Evolutionary conservation across 345 rosid genomes (phyloP).

Genomic region (Pelargonium nanum): DNA sequence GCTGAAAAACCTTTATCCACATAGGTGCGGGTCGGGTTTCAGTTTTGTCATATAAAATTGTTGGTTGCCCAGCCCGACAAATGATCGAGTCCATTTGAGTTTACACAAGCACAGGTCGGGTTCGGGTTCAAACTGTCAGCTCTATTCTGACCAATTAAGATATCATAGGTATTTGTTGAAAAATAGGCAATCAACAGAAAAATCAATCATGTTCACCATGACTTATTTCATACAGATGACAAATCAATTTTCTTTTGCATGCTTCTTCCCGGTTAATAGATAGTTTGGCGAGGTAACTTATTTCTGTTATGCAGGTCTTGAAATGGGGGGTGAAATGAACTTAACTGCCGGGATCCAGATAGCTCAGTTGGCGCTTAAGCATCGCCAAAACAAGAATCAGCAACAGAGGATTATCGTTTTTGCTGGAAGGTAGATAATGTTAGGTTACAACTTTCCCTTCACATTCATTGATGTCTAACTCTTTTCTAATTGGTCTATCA

Average conservation of each 20-base stretch:
- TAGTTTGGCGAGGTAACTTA: neutral
- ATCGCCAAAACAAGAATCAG: conserved; percentile 95
- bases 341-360: conserved; percentile 75
- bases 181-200: no score
- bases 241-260: neutral
- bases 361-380: conserved; percentile 96
- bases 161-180: no score
- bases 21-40: no score
- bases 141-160: no score
- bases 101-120: no score
- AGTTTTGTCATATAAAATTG: no score
- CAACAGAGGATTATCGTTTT: conserved; percentile 89
- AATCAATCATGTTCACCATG: no score
- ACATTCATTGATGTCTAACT: conserved; percentile 4
- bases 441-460: neutral
- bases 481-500: conserved; percentile 6
- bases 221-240: no score
- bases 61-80: no score
- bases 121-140: no score
- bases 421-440: conserved; percentile 69
- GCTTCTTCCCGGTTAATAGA: neutral
- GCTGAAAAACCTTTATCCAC: no score
- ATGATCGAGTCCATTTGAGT: no score
- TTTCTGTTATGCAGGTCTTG: conserved; percentile 40
- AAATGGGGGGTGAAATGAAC: conserved; percentile 89